A percentile compares a stretch with the other conserved stretches of the same genome.
These are phyloP conservation scores for Aurantiochytrium sp. DNA, from an alignment of 108 stramenopile genomes.

Conservation along the genomic window DNA sequence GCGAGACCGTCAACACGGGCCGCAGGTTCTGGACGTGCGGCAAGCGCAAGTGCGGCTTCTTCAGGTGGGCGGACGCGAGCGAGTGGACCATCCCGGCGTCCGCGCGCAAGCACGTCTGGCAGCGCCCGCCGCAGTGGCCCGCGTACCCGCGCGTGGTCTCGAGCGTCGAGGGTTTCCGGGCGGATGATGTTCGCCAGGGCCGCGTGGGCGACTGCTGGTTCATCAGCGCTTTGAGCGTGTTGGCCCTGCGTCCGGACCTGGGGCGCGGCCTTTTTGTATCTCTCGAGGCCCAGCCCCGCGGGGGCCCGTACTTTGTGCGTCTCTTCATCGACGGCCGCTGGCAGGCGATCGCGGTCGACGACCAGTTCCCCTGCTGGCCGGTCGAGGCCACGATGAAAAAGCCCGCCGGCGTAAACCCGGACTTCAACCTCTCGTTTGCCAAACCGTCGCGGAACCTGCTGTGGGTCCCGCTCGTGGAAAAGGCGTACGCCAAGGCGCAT, in stretches of 20 bases:
- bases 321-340: constrained; percentile 5
- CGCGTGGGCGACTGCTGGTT: constrained; percentile 10
- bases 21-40: not conserved
- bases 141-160: not conserved
- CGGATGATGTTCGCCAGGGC: not conserved
- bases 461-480: constrained; percentile 46
- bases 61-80: not conserved
- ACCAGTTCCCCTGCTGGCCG: not conserved
- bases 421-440: not conserved
- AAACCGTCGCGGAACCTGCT: constrained; percentile 7
- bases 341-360: not conserved
- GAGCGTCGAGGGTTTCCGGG: not conserved
- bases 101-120: not conserved
- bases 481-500: constrained; percentile 46
- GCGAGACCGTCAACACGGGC: not conserved
- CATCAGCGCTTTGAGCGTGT: not conserved
- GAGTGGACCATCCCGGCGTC: not conserved
- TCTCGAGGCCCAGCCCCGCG: not conserved
- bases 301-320: not conserved
- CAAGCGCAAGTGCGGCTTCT: not conserved
- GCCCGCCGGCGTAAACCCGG: not conserved
- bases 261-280: not conserved
- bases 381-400: not conserved
- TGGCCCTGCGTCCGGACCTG: not conserved
- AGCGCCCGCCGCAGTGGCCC: not conserved